phyloP scores from a whole-genome alignment of 441 rosid species.

The Populus trichocarpa region DNA sequence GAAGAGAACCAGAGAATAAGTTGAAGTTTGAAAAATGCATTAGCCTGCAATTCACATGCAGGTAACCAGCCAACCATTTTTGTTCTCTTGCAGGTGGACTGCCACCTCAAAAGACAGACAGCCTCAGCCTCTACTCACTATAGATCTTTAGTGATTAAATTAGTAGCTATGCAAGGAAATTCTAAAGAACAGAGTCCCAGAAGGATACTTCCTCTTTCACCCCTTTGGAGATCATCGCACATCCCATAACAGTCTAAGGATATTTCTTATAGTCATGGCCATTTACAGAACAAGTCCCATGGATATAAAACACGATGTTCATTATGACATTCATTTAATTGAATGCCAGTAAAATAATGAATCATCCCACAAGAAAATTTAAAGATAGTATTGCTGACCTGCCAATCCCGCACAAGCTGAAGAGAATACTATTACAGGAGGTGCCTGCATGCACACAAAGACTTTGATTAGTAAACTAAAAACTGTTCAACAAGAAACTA shows the following conservation, averaged over 20 bases:
- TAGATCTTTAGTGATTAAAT: background rate
- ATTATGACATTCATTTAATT: background rate
- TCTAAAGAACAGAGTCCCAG: background rate
- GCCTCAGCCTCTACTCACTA: background rate
- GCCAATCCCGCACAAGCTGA: constrained; percentile 88
- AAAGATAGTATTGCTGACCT: constrained; percentile 40
- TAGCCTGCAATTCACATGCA: background rate
- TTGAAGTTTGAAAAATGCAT: background rate
- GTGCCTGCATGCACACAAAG: constrained; percentile 58
- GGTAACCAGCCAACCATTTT: background rate
- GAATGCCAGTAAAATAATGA: background rate
- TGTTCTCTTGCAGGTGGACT: background rate
- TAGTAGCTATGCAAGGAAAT: background rate
- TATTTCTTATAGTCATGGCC: background rate
- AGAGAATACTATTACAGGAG: constrained; percentile 88
- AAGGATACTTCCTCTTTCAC: background rate
- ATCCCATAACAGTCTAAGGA: background rate
- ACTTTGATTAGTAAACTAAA: background rate
- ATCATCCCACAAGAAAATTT: background rate
- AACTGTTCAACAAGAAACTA: background rate
- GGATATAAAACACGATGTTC: background rate
- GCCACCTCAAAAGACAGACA: background rate
- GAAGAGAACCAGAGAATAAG: background rate
- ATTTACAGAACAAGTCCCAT: background rate
- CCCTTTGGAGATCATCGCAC: background rate